A percentile compares a stretch with the other conserved stretches of the same genome.
phyloP scores from a whole-genome alignment of 495 filamentous ascomycete genomes.

The Achaetomiella virescens region DNA sequence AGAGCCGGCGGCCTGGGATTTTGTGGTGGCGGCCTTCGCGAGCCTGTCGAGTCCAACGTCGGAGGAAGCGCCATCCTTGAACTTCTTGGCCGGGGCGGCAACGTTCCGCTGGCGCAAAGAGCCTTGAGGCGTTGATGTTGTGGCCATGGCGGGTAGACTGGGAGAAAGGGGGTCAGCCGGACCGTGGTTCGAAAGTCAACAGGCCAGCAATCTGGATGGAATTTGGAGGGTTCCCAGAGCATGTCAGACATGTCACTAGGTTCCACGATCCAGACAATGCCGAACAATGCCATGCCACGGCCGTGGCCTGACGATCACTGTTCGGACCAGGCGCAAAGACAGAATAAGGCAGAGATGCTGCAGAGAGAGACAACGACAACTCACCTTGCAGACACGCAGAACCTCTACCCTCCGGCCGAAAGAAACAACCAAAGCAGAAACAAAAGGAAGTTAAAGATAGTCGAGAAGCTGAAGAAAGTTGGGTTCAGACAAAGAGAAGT shows the following conservation, averaged over 20 bases:
- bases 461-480: slow-evolving; percentile 13
- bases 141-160: slow-evolving; percentile 32
- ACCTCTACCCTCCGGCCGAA: neutral
- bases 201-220: neutral
- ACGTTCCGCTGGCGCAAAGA: slow-evolving; percentile 51
- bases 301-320: too few species aligned
- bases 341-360: neutral
- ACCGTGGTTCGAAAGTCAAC: neutral
- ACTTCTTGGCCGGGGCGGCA: slow-evolving; percentile 39
- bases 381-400: slow-evolving; percentile 10
- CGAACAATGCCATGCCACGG: too few species aligned
- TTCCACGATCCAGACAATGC: too few species aligned
- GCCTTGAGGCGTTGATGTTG: slow-evolving; percentile 37
- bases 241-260: too few species aligned
- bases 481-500: neutral
- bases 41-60: slow-evolving; percentile 44
- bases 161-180: neutral
- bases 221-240: too few species aligned
- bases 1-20: slow-evolving; percentile 16
- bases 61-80: slow-evolving; percentile 33
- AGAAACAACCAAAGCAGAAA: slow-evolving; percentile 7
- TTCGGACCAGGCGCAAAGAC: too few species aligned
- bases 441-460: slow-evolving; percentile 19
- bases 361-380: neutral
- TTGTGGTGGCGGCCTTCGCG: slow-evolving; percentile 25